These are phyloP conservation scores for Pichia terricola DNA, from an alignment of 1,139 yeast genomes.

Conservation along the genomic window DNA sequence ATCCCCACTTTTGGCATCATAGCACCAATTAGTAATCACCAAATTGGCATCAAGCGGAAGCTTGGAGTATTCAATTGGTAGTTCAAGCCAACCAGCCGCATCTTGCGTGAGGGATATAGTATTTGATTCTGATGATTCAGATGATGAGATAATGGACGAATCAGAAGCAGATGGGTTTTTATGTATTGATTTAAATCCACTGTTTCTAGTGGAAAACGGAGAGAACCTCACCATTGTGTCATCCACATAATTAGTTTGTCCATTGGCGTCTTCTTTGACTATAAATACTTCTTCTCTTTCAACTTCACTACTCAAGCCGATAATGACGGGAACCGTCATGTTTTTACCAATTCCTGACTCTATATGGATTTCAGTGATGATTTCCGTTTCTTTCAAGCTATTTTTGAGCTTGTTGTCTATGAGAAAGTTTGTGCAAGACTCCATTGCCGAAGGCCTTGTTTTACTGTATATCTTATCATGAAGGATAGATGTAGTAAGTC, in stretches of 20 bases:
- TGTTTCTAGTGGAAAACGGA: not conserved
- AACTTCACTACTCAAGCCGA: conserved; percentile 6
- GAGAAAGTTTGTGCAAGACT: conserved; percentile 4
- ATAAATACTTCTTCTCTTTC: not conserved
- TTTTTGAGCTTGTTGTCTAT: conserved; percentile 6
- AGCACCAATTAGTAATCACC: conserved; percentile 31
- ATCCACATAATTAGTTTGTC: not conserved
- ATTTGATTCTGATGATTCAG: not conserved
- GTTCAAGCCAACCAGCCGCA: conserved; percentile 36
- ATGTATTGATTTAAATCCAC: not conserved
- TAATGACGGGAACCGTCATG: conserved; percentile 53
- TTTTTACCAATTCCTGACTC: conserved; percentile 48
- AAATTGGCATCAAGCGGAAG: conserved; percentile 54
- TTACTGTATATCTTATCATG: conserved; percentile 1
- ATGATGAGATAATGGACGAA: not conserved
- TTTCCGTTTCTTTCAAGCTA: conserved; percentile 1
- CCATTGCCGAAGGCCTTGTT: not conserved
- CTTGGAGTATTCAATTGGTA: conserved; percentile 67
- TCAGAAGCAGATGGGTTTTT: not conserved
- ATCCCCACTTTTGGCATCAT: conserved; percentile 55
- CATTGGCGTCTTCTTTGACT: not conserved
- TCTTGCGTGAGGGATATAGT: not conserved
- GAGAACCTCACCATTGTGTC: conserved; percentile 3
- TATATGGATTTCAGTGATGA: conserved; percentile 49
- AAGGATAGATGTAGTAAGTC: conserved; percentile 7